Evolutionary conservation across 371 early-diverging fungal species (phyloP), one percentile per base, ranked within the genome.

Genomic region (Phascolomyces articulosus): DNA sequence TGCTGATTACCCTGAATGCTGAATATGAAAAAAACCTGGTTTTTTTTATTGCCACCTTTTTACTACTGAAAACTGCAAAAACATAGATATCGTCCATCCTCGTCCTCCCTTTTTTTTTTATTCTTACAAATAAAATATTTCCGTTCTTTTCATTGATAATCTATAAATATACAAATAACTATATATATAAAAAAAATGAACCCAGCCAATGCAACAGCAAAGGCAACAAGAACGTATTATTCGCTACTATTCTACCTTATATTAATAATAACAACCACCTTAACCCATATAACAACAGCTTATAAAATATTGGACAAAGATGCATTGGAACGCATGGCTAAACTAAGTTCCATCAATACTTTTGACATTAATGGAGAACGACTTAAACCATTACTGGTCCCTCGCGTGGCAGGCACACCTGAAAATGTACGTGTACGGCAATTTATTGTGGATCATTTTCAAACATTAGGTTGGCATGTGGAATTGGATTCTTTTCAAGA

Each of bases 401-500:
- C 86, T 20, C 85, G 96, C 10, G 90, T 90, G 13, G 77, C 91
- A 27, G 95, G 93, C 18, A 87, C 95, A 2, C 74, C 74, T 8
- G 85, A 80, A 28, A 91, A 92, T 69, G 68, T 56, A 0, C 77
- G 77, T 18, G 94, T 95, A 4, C 91, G 90, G 40, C 48, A 83
- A 0, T 87, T 86, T 63, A 88, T 96, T 24, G 78, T 80, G 6
- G 69, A 80, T 24, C 78, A 85, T 44, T 85, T 95, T 56, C 70
- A 68, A 8, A 68, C 64, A 4, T 75, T 89, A n/a, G 74, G 73
- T 18, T 96, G 94, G 89, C 71, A 85, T 49, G 84, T 96, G 4
- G 91, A 94, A 56, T 60, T 82, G 61, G 94, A 95, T 73, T 62
- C 69, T 13, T 95, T 95, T 64, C 81, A 71, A 9, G 90, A 82